These are phyloP conservation scores for Phytophthora macrochlamydospora DNA, from an alignment of 352 stramenopile genomes.

Conservation along the genomic window DNA sequence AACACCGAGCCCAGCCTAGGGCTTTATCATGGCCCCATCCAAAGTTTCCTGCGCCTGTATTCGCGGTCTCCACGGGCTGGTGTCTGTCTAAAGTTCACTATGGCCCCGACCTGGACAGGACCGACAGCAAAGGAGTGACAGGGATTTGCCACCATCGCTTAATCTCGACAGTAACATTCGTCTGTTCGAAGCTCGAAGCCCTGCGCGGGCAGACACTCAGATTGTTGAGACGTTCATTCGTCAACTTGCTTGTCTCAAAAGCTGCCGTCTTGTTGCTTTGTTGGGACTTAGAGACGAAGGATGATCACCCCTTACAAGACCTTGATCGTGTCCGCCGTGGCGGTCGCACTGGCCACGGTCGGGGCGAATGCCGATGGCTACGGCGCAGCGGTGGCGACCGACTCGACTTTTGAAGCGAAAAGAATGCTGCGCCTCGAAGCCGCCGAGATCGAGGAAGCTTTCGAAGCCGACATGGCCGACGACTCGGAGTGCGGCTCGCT, in stretches of 20 bases:
- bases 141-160: constrained; percentile 17
- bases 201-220: neutral
- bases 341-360: constrained; percentile 18
- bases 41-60: neutral
- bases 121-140: constrained; percentile 1
- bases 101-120: neutral
- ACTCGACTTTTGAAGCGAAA: constrained; percentile 24
- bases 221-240: constrained; percentile 16
- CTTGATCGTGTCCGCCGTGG: constrained; percentile 31
- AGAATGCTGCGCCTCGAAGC: constrained; percentile 13
- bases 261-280: constrained; percentile 7
- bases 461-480: constrained; percentile 1
- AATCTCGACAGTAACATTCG: constrained; percentile 13
- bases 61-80: neutral
- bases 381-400: constrained; percentile 11
- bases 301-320: constrained; percentile 36
- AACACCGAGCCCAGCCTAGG: neutral
- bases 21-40: constrained; percentile 2
- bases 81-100: constrained; percentile 1
- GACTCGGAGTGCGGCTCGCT: constrained; percentile 16
- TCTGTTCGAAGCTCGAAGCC: neutral
- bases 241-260: constrained; percentile 27
- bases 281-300: constrained; percentile 6
- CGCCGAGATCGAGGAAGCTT: neutral
- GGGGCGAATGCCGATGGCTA: constrained; percentile 25